Percentiles rank a stretch among this genome's conserved stretches.
These are phyloP conservation scores for Trichoderma breve DNA, from an alignment of 2,329 filamentous ascomycete genomes.

Conservation along the genomic window DNA sequence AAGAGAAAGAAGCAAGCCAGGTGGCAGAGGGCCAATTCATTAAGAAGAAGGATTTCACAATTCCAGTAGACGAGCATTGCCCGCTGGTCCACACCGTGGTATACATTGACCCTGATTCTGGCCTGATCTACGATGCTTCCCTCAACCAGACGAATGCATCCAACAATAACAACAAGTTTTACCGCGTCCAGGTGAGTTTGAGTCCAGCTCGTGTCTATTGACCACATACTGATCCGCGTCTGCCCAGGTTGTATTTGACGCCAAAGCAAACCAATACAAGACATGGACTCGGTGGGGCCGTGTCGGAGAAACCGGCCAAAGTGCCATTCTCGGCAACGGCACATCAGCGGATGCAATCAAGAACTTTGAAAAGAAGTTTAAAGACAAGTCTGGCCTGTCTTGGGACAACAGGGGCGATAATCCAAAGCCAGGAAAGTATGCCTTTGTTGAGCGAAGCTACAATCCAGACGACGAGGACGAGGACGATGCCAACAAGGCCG, in stretches of 20 bases:
- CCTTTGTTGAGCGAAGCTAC: slow-evolving; percentile 78
- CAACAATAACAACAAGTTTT: slow-evolving; percentile 81
- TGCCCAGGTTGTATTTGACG: slow-evolving; percentile 35
- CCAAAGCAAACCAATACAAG: slow-evolving; percentile 42
- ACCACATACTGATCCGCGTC: background rate
- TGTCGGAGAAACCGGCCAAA: slow-evolving; percentile 61
- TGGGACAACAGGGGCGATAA: slow-evolving; percentile 54
- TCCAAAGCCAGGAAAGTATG: slow-evolving; percentile 69
- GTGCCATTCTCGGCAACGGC: slow-evolving; percentile 42
- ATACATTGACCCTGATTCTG: slow-evolving; percentile 59
- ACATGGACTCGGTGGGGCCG: slow-evolving; percentile 82
- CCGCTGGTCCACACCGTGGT: slow-evolving; percentile 48
- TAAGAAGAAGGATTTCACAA: slow-evolving; percentile 43
- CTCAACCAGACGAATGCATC: slow-evolving; percentile 74
- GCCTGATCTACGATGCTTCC: slow-evolving; percentile 73
- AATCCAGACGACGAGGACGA: slow-evolving; percentile 61
- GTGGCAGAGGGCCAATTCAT: slow-evolving; percentile 46
- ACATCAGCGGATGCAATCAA: slow-evolving; percentile 44
- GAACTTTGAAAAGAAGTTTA: slow-evolving; percentile 61
- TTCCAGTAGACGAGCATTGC: slow-evolving; percentile 52
- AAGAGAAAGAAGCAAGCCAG: slow-evolving; percentile 35
- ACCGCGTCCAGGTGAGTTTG: slow-evolving; percentile 62
- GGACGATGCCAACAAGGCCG: slow-evolving; percentile 31
- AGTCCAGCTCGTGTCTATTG: background rate
- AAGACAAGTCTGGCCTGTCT: slow-evolving; percentile 55